Percentiles rank a stretch among this genome's conserved stretches.
phyloP scores from a whole-genome alignment of 2,329 filamentous ascomycete species.

The Phialophora expanda region DNA sequence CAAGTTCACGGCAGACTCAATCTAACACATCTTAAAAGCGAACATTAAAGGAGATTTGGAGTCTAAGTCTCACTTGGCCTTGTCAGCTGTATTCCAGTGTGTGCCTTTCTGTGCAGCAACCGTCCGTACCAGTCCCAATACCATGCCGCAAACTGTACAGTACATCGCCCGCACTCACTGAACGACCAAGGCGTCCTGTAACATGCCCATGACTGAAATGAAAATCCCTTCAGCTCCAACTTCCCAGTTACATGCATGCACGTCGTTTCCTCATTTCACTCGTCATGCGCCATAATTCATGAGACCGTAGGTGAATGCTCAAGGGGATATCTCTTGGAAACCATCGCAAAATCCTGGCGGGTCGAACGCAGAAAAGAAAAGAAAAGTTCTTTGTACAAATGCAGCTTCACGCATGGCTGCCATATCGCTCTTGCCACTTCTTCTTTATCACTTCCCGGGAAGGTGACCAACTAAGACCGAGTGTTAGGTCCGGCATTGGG shows the following conservation, averaged over 20 bases:
- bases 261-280: background rate
- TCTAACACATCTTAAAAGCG: background rate
- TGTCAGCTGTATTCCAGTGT: background rate
- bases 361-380: background rate
- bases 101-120: background rate
- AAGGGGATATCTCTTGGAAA: constrained; percentile 6
- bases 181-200: background rate
- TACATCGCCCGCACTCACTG: background rate
- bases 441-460: background rate
- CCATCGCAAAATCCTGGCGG: background rate
- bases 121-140: background rate
- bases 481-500: background rate
- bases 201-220: background rate
- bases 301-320: background rate
- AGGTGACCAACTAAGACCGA: background rate
- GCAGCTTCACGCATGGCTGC: background rate
- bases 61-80: background rate
- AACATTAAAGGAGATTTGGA: background rate
- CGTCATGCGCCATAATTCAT: background rate
- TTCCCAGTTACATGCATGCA: background rate
- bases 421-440: background rate
- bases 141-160: background rate
- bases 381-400: constrained; percentile 1
- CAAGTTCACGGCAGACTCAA: background rate
- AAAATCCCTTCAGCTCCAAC: background rate